Percentiles rank a stretch among this genome's conserved stretches.
Evolutionary conservation across 306 rosid genomes (phyloP).

Genomic region (Prosopis cineraria): DNA sequence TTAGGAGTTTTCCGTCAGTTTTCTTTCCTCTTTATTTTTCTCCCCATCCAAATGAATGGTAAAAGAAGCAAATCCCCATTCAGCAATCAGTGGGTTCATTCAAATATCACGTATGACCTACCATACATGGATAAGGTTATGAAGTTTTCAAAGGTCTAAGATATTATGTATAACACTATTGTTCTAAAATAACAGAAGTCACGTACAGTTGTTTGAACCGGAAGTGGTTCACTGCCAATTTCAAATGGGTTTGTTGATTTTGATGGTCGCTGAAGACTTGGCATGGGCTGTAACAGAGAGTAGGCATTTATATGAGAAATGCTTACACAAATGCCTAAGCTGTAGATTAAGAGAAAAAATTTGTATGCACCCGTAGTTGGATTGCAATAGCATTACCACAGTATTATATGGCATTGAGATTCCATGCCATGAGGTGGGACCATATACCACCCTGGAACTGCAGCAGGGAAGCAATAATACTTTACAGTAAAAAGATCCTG

Average conservation of each 20-base stretch:
- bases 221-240: constrained; percentile 54
- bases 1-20: too few species aligned
- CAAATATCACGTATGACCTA: constrained; percentile 22
- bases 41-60: too few species aligned
- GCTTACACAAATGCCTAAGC: constrained; percentile 29
- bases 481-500: constrained; percentile 74
- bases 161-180: not conserved
- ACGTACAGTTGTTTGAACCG: constrained; percentile 63
- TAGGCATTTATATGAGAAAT: constrained; percentile 36
- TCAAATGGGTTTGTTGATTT: constrained; percentile 85
- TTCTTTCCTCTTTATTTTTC: too few species aligned
- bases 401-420: constrained; percentile 57
- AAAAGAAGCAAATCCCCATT: constrained; percentile 29
- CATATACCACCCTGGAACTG: constrained; percentile 77
- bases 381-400: constrained; percentile 48
- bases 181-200: constrained; percentile 21
- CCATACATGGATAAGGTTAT: constrained; percentile 2
- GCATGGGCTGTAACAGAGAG: constrained; percentile 58
- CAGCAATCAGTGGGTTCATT: constrained; percentile 19
- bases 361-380: not conserved
- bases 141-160: not conserved
- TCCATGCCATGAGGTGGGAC: constrained; percentile 64
- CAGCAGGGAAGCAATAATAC: constrained; percentile 58
- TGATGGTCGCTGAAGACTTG: constrained; percentile 54
- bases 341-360: constrained; percentile 25